Evolutionary conservation across 2,329 filamentous ascomycete species (phyloP), one percentile per base, ranked within the genome.

Genomic region (Ophiostoma populinum): DNA sequence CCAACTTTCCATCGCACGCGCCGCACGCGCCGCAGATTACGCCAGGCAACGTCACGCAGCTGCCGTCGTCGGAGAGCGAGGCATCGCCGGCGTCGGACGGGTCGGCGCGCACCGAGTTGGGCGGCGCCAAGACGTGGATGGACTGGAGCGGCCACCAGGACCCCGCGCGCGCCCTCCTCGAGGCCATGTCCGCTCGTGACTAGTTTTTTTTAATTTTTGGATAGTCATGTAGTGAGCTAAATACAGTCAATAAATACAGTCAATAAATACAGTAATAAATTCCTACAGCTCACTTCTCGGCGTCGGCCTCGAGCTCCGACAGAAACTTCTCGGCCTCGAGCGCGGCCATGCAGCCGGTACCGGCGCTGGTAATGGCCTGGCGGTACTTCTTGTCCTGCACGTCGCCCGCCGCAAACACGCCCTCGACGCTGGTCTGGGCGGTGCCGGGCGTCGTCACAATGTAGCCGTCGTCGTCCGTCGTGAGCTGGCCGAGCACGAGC

Each of bases 381-480:
- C 90, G 74, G 58, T 98, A 98, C 53, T 78, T 75, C 76, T 95
- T 98, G 56, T 98, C 92, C 64, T 98, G 90, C 8, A 98, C 92
- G 54, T 98, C 90, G 44, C 90, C 90, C 8, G 87, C 90, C 24
- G 90, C 90, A 53, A 94, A 98, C 15, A 98, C 83, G 55, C 90
- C 90, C 52, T 83, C 73, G 6, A 94, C 58, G 57, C 74, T 93
- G 32, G 90, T 98, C 51, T 79, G 67, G 40, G 83, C 83, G 30
- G 83, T 87, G 38, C 90, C 92, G 4, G 90, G 80, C 56, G 79
- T 72, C 38, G 90, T 98, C 47, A 85, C 56, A 40, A 98, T 73
- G 59, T 98, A 98, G 16, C 83, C 85, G 43, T 98, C 87, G 43
- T 71, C 69, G 51, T 98, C 92, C 50, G 79, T 80, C 42, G 90